A percentile compares a stretch with the other conserved stretches of the same genome.
Conservation (phyloP, 495 filamentous ascomycete species). For the Aspergillus baeticus region DNA sequence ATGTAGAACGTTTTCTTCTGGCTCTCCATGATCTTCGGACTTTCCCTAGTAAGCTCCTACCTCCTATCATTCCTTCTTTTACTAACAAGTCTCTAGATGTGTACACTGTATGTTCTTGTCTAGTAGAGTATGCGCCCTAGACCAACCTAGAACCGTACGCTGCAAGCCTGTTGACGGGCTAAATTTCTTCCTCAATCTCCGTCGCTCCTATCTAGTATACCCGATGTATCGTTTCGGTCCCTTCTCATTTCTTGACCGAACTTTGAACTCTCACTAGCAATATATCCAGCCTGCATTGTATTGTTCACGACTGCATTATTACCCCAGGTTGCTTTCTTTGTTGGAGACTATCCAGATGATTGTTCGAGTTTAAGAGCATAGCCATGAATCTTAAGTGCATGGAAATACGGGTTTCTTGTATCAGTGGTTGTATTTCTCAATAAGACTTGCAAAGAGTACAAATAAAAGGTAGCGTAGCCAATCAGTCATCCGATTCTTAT, state of each 20-base stretch:
- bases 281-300: constrained; percentile 8
- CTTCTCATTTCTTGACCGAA: not conserved
- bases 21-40: constrained; percentile 89
- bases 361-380: not conserved
- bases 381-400: not conserved
- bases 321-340: too few relatives aligned
- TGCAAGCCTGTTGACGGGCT: too few relatives aligned
- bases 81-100: constrained; percentile 9
- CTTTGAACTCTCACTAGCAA: not conserved
- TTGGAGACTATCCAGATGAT: too few relatives aligned
- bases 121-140: not conserved
- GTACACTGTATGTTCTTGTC: constrained; percentile 21
- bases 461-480: too few relatives aligned
- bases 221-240: too few relatives aligned
- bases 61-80: not conserved
- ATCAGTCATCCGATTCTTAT: too few relatives aligned
- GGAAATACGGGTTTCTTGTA: too few relatives aligned
- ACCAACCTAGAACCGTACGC: too few relatives aligned
- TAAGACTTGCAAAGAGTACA: too few relatives aligned
- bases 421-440: too few relatives aligned
- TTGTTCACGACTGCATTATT: not conserved
- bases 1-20: constrained; percentile 83
- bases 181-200: not conserved
- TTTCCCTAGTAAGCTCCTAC: constrained; percentile 67
- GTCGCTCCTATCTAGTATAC: not conserved